phyloP scores from a whole-genome alignment of 192 early-diverging fungal genomes.

The Backusella circina region DNA sequence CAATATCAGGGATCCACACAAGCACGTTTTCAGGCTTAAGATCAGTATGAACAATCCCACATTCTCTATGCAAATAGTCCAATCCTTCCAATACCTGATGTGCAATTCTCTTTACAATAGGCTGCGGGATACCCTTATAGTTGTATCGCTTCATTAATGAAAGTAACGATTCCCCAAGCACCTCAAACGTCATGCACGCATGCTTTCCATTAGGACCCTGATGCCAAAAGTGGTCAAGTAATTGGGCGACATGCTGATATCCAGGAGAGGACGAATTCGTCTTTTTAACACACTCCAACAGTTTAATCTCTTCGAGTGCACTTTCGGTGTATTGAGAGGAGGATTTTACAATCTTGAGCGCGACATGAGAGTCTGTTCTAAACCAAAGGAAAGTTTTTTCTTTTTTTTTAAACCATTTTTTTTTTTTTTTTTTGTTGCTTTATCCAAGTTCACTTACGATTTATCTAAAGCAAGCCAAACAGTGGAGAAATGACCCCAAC shows the following conservation, averaged over 20 bases:
- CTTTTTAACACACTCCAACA: slow-evolving; percentile 79
- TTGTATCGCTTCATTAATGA: slow-evolving; percentile 79
- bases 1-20: slow-evolving; percentile 83
- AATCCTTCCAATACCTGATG: slow-evolving; percentile 87
- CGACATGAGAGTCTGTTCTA: slow-evolving; percentile 67
- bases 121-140: slow-evolving; percentile 77
- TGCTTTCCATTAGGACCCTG: slow-evolving; percentile 83
- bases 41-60: slow-evolving; percentile 96
- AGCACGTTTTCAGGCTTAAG: slow-evolving; percentile 96
- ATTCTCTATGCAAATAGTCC: slow-evolving; percentile 90
- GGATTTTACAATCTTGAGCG: slow-evolving; percentile 95
- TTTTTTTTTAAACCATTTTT: neutral
- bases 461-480: slow-evolving; percentile 91
- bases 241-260: slow-evolving; percentile 70
- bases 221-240: slow-evolving; percentile 88
- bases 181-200: slow-evolving; percentile 95
- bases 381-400: neutral
- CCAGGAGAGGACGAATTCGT: slow-evolving; percentile 54
- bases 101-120: slow-evolving; percentile 84
- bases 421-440: neutral
- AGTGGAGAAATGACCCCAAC: slow-evolving; percentile 98
- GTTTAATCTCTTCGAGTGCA: slow-evolving; percentile 91
- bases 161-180: slow-evolving; percentile 89
- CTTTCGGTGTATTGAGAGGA: slow-evolving; percentile 92
- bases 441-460: slow-evolving; percentile 38